phyloP scores from a whole-genome alignment of 1,284 basidiomycete genomes.

The Boletus holoroseus region DNA sequence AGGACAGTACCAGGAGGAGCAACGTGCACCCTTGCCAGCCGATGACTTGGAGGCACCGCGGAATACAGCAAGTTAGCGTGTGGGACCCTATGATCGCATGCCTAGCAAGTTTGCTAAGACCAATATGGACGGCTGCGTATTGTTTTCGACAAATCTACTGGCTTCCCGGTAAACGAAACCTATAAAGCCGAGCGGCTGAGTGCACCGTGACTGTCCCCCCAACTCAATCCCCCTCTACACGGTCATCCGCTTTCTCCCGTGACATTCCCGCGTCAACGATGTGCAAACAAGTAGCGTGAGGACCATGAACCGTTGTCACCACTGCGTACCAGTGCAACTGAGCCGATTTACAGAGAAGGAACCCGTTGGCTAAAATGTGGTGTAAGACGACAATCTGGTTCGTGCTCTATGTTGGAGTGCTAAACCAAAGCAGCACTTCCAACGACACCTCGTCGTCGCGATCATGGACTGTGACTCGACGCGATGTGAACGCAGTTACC shows the following conservation, averaged over 20 bases:
- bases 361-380: constrained; percentile 64
- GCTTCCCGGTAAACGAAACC: constrained; percentile 21
- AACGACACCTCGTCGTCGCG: constrained; percentile 61
- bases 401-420: constrained; percentile 1
- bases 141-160: constrained; percentile 30
- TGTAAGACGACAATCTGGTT: constrained; percentile 38
- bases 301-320: constrained; percentile 21
- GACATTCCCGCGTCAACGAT: constrained; percentile 29
- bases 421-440: constrained; percentile 53
- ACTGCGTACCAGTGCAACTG: constrained; percentile 4
- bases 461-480: constrained; percentile 62
- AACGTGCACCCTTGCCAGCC: constrained; percentile 21
- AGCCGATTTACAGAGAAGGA: constrained; percentile 49
- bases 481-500: constrained; percentile 58
- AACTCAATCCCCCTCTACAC: constrained; percentile 14
- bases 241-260: background rate
- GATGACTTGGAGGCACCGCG: constrained; percentile 15
- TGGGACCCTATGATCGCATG: constrained; percentile 27
- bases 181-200: constrained; percentile 26
- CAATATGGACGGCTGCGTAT: constrained; percentile 29
- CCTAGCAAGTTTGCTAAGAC: constrained; percentile 23
- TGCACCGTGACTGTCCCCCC: constrained; percentile 4
- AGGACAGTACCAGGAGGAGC: constrained; percentile 4
- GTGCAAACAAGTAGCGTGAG: constrained; percentile 55
- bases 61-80: constrained; percentile 28